Percentiles rank a stretch among this genome's conserved stretches.
phyloP scores from a whole-genome alignment of 1,284 basidiomycete genomes.

The Ustilago nuda region DNA sequence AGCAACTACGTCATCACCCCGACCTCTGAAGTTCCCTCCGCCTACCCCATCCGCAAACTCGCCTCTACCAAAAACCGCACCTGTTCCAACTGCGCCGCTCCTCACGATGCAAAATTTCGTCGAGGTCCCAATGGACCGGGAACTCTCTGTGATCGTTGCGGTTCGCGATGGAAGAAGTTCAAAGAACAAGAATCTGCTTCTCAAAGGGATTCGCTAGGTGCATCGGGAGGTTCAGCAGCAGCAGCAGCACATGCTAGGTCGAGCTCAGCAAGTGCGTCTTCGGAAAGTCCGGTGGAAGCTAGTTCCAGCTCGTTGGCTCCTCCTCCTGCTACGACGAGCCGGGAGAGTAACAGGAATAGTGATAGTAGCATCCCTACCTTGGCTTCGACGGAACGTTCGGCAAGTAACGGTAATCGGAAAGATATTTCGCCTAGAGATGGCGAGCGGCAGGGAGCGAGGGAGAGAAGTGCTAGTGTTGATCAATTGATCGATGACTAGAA shows the following conservation, averaged over 20 bases:
- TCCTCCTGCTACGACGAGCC: background rate
- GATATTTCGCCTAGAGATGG: constrained; percentile 12
- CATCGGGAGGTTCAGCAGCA: background rate
- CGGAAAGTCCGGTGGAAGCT: constrained; percentile 29
- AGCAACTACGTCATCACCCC: constrained; percentile 24
- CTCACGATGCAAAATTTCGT: constrained; percentile 55
- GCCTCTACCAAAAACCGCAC: constrained; percentile 57
- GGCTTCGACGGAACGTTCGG: background rate
- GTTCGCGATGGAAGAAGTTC: constrained; percentile 52
- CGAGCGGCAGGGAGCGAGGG: constrained; percentile 10
- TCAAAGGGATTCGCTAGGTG: constrained; percentile 17
- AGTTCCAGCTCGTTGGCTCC: background rate
- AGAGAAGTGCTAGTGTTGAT: constrained; percentile 36
- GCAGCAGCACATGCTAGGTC: constrained; percentile 28
- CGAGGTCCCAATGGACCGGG: constrained; percentile 50
- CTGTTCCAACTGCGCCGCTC: constrained; percentile 49
- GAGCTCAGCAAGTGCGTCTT: constrained; percentile 30
- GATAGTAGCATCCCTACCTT: background rate
- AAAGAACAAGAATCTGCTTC: constrained; percentile 35
- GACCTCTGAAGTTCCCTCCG: constrained; percentile 5
- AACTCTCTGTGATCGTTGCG: constrained; percentile 55
- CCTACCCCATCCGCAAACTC: constrained; percentile 45
- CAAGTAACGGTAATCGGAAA: background rate
- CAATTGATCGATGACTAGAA: constrained; percentile 36
- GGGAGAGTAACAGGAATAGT: background rate